Base-by-base conservation (phyloP, 441 rosid species). In the Arabidopsis hybrid region DNA sequence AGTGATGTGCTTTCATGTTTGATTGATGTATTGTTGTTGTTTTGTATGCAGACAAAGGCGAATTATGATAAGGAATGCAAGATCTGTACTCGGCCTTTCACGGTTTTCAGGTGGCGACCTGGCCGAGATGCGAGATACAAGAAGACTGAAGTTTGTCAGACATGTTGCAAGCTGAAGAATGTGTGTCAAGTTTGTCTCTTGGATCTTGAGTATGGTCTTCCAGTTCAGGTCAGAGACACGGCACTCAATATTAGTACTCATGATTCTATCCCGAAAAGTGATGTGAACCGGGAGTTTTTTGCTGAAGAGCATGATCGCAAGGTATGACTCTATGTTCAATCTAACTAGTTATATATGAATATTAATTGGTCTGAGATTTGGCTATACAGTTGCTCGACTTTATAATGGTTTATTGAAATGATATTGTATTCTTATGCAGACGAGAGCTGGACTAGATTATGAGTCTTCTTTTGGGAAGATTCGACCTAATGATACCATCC, bases 51-150 rank as follows among this genome's bases (percentile, higher is more conserved):
- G 98, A 91, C 96, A 0, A 78, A 45, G 78, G 95, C 96, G 42
- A 84, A 87, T 45, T 95, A 85, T 77, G 99, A 91, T 72, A 95
- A 89, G 86, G 99, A 92, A 62, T 95, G 99, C 81, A 93, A 95
- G 84, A 95, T 92, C 53, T 92, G 99, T 60, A 89, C 95, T 0
- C 79, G 97, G 2, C 97, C 97, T 4, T 95, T 95, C 78, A 92
- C 97, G 5, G 99, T 95, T 42, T 95, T 95, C 60, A 69, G 97
- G 77, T 91, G 99, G 99, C 82, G 97, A 78, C 96, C 97, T 16
- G 99, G 97, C 7, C 86, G 97, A 4, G 97, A 95, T 73, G 91
- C 97, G 2, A 84, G 99, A 60, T 91, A 82, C 79, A 95, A 95
- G 85, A 95, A 92, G 62, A 80, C 89, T 2, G 97, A 95, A 81